Percentiles rank a stretch among this genome's conserved stretches.
Conservation (phyloP, 192 early-diverging fungal species). For the Umbelopsis sp. region DNA sequence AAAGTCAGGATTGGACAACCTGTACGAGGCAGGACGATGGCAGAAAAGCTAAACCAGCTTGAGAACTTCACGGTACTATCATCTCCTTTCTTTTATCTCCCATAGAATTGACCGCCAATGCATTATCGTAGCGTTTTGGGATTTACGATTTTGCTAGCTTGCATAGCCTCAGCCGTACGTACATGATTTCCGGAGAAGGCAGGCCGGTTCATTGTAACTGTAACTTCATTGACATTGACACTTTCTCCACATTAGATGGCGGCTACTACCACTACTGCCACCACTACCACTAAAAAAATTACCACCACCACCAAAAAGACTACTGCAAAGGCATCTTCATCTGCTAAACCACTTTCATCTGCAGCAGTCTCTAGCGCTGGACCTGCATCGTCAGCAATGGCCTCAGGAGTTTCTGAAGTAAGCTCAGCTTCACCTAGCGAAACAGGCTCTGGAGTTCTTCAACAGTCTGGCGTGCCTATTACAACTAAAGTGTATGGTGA, state of each 20-base stretch:
- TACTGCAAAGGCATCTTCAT: background rate
- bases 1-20: background rate
- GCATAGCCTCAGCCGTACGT: background rate
- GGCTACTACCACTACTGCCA: background rate
- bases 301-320: background rate
- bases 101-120: background rate
- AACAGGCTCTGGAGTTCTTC: background rate
- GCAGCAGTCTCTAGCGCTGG: background rate
- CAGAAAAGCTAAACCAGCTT: background rate
- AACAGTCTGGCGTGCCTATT: background rate
- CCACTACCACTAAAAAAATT: background rate
- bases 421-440: background rate
- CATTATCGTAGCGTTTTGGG: background rate
- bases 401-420: background rate
- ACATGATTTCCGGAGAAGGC: background rate
- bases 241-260: background rate
- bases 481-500: background rate
- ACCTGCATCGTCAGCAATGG: background rate
- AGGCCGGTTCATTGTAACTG: background rate
- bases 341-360: background rate
- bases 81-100: background rate
- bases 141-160: conserved; percentile 2
- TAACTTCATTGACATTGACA: background rate
- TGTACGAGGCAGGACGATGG: background rate
- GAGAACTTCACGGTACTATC: background rate